Percentiles rank a stretch among this genome's conserved stretches.
These are phyloP conservation scores for Helianthus tuberosus DNA, from an alignment of 129 eudicot genomes.

Conservation along the genomic window DNA sequence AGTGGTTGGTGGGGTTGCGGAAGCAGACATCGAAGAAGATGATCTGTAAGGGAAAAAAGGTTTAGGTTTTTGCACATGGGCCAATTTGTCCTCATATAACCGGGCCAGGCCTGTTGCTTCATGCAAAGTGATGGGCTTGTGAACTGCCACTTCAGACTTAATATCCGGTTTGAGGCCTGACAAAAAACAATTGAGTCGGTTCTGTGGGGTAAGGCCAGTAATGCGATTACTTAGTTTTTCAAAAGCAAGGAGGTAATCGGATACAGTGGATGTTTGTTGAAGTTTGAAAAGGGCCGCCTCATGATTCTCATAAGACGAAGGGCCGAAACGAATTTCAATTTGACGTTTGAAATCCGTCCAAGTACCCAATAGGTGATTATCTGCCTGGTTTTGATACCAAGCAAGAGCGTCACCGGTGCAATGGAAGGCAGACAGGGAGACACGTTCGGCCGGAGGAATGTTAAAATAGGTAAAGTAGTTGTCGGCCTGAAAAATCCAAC, in stretches of 20 bases:
- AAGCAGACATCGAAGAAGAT: neutral
- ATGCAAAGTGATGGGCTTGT: neutral
- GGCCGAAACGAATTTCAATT: neutral
- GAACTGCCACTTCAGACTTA: neutral
- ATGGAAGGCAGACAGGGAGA: neutral
- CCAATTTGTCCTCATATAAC: neutral
- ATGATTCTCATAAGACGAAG: too few relatives aligned
- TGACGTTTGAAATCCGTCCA: neutral
- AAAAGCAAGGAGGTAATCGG: neutral
- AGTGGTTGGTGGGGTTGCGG: neutral
- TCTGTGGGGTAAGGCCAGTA: neutral
- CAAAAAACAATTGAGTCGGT: neutral
- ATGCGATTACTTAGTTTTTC: neutral
- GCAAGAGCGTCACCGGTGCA: neutral
- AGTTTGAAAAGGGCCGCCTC: too few relatives aligned
- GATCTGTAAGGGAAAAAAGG: neutral
- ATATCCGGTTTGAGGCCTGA: neutral
- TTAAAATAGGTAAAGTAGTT: neutral
- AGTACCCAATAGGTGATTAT: neutral
- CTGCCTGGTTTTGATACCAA: constrained; percentile 4
- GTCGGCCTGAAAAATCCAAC: neutral
- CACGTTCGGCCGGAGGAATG: neutral
- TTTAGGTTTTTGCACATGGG: too few relatives aligned
- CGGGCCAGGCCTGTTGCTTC: neutral
- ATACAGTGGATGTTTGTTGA: neutral